Evolutionary conservation across 352 stramenopile genomes (phyloP), one percentile per base, ranked within the genome.

Genomic region (Phytophthora vignae): DNA sequence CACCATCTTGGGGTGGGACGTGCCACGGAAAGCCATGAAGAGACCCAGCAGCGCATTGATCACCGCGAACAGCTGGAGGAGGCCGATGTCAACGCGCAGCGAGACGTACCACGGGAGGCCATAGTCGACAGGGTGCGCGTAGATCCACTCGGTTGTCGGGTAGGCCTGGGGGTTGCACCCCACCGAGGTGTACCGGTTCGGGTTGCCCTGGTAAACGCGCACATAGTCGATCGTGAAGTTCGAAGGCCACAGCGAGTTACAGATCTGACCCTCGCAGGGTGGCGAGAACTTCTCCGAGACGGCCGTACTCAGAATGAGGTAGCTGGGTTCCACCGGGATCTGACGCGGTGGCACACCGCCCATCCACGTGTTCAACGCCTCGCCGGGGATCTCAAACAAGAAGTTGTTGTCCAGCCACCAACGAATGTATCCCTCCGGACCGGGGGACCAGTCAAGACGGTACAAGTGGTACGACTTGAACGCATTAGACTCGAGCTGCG

Each of bases 251-350:
- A 96, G 40, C 48, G 96, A 99, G 74, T 98, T 85, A 71, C 96
- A 99, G 71, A 98, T 98, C 68, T 98, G 78, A 25, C 90, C 88
- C 5, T 88, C 73, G 63, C 96, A 99, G 48, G 90, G 92, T 17
- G 95, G 91, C 22, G 97, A 96, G 73, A 96, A 96, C 54, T 98
- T 99, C 31, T 97, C 97, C 2, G 96, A 99, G 40, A 99, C 93
- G 9, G 97, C 98, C 2, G 95, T 99, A 85, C 98, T 99, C 50
- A 99, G 83, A 87, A 99, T 99, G 52, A 99, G 71, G 71, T 99
- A 99, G 33, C 91, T 98, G 2, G 98, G 98, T 79, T 99, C 98
- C 53, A 97, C 92, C 0, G 98, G 97, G 55, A 99, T 96, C 76
- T 87, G 79, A 17, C 88, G 85, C 25, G 90, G 90, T 36, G 90